Evolutionary conservation across 148 eudicot genomes (phyloP).

Genomic region (Mesembryanthemum crystallinum): DNA sequence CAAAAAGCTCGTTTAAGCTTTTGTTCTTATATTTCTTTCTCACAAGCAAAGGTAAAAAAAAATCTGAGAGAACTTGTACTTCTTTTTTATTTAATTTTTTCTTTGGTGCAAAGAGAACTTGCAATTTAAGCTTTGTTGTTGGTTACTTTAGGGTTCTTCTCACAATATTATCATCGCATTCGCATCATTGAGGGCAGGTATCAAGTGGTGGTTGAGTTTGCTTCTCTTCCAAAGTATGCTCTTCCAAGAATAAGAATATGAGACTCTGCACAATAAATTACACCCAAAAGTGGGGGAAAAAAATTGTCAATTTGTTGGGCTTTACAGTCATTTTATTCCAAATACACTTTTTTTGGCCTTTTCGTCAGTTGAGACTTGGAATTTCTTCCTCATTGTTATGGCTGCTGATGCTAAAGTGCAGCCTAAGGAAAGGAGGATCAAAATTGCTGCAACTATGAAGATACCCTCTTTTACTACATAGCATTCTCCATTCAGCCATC

Average conservation of each 20-base stretch:
- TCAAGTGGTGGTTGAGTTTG: not conserved
- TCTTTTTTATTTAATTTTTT: too few species aligned
- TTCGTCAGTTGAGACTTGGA: slow-evolving; percentile 12
- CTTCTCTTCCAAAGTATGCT: slow-evolving; percentile 5
- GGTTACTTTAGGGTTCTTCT: too few species aligned
- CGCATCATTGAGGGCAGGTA: slow-evolving; percentile 3
- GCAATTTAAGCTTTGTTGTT: too few species aligned
- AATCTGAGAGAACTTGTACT: too few species aligned
- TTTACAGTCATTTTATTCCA: not conserved
- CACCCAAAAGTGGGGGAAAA: not conserved
- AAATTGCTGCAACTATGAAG: slow-evolving; percentile 45
- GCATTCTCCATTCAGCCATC: slow-evolving; percentile 75
- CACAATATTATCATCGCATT: too few species aligned
- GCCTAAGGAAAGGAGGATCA: slow-evolving; percentile 40
- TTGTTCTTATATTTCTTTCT: too few species aligned
- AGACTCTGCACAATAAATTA: not conserved
- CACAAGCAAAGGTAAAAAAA: too few species aligned
- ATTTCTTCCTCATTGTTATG: slow-evolving; percentile 22
- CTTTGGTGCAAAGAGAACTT: too few species aligned
- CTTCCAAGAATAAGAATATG: slow-evolving; percentile 1
- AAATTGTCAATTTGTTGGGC: not conserved
- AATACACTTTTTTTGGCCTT: not conserved
- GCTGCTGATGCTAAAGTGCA: slow-evolving; percentile 32
- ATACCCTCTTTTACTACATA: slow-evolving; percentile 67
- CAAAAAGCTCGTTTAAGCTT: too few species aligned